Evolutionary conservation across 2,329 filamentous ascomycete species (phyloP).

Genomic region (Cytospora chrysosperma): DNA sequence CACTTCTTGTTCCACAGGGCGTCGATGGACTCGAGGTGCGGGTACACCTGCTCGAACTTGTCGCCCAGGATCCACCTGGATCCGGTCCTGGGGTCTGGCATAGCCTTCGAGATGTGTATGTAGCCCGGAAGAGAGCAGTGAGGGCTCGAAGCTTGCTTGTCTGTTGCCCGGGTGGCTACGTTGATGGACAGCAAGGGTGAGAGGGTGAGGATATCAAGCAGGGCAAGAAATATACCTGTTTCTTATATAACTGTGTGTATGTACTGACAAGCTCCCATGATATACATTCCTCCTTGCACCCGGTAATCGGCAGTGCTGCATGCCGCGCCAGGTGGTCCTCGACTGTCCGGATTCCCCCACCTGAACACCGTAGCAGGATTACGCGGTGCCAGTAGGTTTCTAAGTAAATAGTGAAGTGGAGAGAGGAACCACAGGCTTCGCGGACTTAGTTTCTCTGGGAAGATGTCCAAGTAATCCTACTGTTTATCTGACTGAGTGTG

Average conservation of each 20-base stretch:
- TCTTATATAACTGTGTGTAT: too few species aligned
- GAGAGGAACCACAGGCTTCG: background rate
- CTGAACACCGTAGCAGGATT: too few species aligned
- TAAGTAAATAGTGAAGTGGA: background rate
- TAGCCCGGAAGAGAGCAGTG: background rate
- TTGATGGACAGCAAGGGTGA: too few species aligned
- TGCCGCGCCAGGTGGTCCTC: background rate
- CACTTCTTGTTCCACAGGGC: constrained; percentile 75
- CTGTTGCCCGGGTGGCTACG: too few species aligned
- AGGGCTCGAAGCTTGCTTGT: background rate
- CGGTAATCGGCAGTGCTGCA: background rate
- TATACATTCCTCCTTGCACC: background rate
- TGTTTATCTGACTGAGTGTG: background rate
- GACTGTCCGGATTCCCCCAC: background rate
- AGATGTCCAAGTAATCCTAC: background rate
- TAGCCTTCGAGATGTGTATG: background rate
- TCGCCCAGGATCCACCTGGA: constrained; percentile 8
- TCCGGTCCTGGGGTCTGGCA: constrained; percentile 4
- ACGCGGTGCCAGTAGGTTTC: too few species aligned
- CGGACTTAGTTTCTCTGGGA: background rate
- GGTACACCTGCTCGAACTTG: constrained; percentile 9
- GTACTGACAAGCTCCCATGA: too few species aligned
- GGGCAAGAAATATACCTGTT: too few species aligned
- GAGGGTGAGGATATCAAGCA: too few species aligned
- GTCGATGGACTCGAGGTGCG: constrained; percentile 36